Conservation (phyloP, 1,284 basidiomycete species). For the Ustilago crameri region DNA sequence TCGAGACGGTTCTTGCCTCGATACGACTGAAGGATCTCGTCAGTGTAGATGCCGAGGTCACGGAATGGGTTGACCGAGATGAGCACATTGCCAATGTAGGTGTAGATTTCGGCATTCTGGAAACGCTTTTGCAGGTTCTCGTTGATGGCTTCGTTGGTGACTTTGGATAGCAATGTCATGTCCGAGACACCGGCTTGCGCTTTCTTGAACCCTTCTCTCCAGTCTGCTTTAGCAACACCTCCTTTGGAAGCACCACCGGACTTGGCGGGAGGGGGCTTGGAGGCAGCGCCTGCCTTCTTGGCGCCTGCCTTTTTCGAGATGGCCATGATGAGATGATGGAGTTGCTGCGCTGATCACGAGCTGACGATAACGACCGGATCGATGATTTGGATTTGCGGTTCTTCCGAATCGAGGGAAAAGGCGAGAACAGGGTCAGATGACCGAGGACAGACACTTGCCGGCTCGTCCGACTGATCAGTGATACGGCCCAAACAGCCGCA, state of each 20-base stretch:
- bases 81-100: constrained; percentile 95
- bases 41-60: constrained; percentile 89
- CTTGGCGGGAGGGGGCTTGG: constrained; percentile 53
- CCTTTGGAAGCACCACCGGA: constrained; percentile 47
- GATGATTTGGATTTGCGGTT: neutral
- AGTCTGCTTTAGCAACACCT: constrained; percentile 67
- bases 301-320: constrained; percentile 67
- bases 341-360: neutral
- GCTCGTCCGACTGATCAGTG: constrained; percentile 18
- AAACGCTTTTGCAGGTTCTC: constrained; percentile 96
- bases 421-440: neutral
- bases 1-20: constrained; percentile 98
- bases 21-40: constrained; percentile 85
- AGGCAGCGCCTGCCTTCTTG: constrained; percentile 53
- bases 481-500: neutral
- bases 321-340: constrained; percentile 48
- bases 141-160: constrained; percentile 97
- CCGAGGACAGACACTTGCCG: constrained; percentile 3
- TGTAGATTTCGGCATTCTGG: constrained; percentile 96
- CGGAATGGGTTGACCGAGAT: constrained; percentile 99
- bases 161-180: constrained; percentile 96
- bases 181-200: constrained; percentile 87
- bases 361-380: neutral
- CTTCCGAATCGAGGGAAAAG: neutral
- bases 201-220: constrained; percentile 68